Percentiles rank a stretch among this genome's conserved stretches.
Evolutionary conservation across 805 yeast genomes (phyloP).

Genomic region (Ascoidea asiatica): DNA sequence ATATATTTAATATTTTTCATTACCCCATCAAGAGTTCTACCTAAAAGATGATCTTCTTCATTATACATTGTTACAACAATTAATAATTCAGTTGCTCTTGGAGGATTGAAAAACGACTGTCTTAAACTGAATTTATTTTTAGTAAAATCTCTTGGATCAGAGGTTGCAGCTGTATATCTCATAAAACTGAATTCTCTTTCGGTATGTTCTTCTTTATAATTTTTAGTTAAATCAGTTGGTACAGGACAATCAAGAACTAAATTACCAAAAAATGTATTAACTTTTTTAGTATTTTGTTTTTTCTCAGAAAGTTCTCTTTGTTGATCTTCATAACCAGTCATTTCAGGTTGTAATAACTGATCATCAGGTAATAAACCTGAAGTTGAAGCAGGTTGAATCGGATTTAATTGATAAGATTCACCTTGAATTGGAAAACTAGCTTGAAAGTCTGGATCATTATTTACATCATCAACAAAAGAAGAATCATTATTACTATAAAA

Average conservation of each 20-base stretch:
- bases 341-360: too few relatives aligned
- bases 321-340: background rate
- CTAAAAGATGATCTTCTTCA: constrained; percentile 49
- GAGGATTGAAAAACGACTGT: constrained; percentile 37
- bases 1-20: constrained; percentile 52
- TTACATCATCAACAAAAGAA: background rate
- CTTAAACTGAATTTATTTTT: constrained; percentile 42
- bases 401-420: background rate
- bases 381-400: background rate
- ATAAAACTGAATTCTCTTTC: constrained; percentile 14
- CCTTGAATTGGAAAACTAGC: background rate
- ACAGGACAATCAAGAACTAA: constrained; percentile 85
- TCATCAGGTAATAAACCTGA: background rate
- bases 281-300: constrained; percentile 4
- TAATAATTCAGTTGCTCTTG: constrained; percentile 44
- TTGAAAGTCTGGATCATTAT: background rate
- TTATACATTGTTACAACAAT: constrained; percentile 55
- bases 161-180: constrained; percentile 45
- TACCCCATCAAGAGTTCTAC: constrained; percentile 49
- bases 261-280: constrained; percentile 36
- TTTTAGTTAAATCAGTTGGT: constrained; percentile 44
- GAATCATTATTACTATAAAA: background rate
- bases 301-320: constrained; percentile 4
- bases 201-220: constrained; percentile 23
- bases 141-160: constrained; percentile 55